A percentile compares a stretch with the other conserved stretches of the same genome.
Evolutionary conservation across 805 yeast species (phyloP).

Genomic region (Yarrowia hollandica): DNA sequence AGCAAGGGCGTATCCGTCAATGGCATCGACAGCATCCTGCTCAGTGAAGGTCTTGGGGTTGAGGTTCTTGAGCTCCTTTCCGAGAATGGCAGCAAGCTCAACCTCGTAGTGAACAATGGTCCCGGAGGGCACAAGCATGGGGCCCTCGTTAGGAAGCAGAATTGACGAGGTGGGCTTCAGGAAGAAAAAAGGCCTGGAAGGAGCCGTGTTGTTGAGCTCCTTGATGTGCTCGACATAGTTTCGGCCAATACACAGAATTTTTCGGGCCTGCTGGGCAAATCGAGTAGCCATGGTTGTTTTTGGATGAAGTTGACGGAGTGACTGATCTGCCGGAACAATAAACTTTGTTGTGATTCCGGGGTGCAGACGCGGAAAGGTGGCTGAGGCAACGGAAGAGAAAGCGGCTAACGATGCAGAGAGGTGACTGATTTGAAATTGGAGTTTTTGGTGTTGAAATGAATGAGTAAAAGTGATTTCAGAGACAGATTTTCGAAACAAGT

Average conservation of each 20-base stretch:
- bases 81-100: constrained; percentile 79
- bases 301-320: background rate
- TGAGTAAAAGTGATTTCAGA: no score
- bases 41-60: constrained; percentile 57
- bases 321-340: background rate
- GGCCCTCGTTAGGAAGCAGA: constrained; percentile 65
- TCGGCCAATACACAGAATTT: constrained; percentile 92
- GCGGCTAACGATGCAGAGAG: no score
- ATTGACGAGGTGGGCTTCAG: constrained; percentile 84
- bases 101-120: constrained; percentile 86
- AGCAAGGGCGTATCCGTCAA: constrained; percentile 85
- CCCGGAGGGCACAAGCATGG: constrained; percentile 80
- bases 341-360: no score
- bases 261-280: constrained; percentile 40
- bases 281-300: constrained; percentile 22
- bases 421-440: no score
- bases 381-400: no score
- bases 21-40: constrained; percentile 70
- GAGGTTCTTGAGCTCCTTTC: constrained; percentile 61
- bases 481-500: no score
- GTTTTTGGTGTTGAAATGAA: no score
- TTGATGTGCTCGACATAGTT: constrained; percentile 95
- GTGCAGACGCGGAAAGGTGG: no score
- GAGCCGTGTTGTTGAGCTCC: constrained; percentile 79
- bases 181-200: constrained; percentile 88